Conservation (phyloP, 805 yeast genomes). For the Ogataea trehaloabstinens region DNA sequence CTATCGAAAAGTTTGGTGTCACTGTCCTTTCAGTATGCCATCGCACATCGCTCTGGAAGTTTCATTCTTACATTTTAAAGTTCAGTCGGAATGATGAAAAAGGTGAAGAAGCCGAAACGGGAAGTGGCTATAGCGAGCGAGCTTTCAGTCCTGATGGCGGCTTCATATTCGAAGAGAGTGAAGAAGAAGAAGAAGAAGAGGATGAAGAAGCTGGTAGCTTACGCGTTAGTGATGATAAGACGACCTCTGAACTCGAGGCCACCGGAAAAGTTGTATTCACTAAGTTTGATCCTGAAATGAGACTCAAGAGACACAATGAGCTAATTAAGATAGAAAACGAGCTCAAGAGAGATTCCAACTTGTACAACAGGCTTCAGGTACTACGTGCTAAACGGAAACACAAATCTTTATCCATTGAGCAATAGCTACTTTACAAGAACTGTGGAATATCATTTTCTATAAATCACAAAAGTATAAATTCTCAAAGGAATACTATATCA, state of each 20-base stretch:
- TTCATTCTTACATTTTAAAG: slow-evolving; percentile 77
- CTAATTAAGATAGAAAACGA: slow-evolving; percentile 65
- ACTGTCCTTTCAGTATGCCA: slow-evolving; percentile 90
- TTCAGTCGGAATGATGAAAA: slow-evolving; percentile 35
- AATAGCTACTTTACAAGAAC: too few relatives aligned
- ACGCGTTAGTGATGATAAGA: slow-evolving; percentile 30
- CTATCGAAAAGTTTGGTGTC: slow-evolving; percentile 67
- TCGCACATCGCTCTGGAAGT: slow-evolving; percentile 88
- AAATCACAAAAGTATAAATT: too few relatives aligned
- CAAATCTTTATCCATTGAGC: too few relatives aligned
- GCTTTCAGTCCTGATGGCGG: slow-evolving; percentile 1
- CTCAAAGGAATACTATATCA: not conserved
- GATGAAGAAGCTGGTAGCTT: slow-evolving; percentile 32
- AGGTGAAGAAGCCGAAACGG: not conserved
- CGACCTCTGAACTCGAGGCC: slow-evolving; percentile 47
- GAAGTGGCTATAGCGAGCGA: not conserved
- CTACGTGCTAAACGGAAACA: slow-evolving; percentile 34
- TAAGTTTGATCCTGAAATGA: slow-evolving; percentile 66
- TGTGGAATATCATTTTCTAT: too few relatives aligned
- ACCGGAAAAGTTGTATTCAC: slow-evolving; percentile 35
- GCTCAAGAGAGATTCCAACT: slow-evolving; percentile 65
- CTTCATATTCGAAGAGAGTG: slow-evolving; percentile 1
- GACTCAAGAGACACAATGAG: slow-evolving; percentile 77
- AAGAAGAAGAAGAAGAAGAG: slow-evolving; percentile 7
- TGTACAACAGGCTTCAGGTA: slow-evolving; percentile 65